Conservation (phyloP, 148 eudicot genomes). For the Diospyros kaki region DNA sequence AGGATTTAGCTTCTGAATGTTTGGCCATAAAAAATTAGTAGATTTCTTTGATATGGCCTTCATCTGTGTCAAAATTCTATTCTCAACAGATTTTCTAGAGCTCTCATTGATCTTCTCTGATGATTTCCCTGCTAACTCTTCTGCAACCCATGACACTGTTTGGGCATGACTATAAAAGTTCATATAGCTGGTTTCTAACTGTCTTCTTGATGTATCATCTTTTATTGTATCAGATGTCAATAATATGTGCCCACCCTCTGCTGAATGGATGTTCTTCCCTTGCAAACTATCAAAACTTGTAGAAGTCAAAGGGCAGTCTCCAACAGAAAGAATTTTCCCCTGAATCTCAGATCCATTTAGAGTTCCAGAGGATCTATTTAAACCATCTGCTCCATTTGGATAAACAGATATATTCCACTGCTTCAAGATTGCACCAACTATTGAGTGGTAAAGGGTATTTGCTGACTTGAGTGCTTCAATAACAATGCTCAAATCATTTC, state of each 20-base stretch:
- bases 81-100: slow-evolving; percentile 50
- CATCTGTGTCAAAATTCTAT: slow-evolving; percentile 57
- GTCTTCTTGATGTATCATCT: slow-evolving; percentile 17
- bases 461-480: slow-evolving; percentile 53
- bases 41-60: slow-evolving; percentile 57
- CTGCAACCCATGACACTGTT: slow-evolving; percentile 57
- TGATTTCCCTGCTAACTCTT: slow-evolving; percentile 57
- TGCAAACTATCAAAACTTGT: slow-evolving; percentile 22
- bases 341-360: slow-evolving; percentile 14
- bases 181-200: slow-evolving; percentile 31
- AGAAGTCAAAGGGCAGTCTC: slow-evolving; percentile 15
- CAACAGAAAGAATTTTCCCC: slow-evolving; percentile 18
- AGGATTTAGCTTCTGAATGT: slow-evolving; percentile 27
- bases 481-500: slow-evolving; percentile 54
- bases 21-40: slow-evolving; percentile 62
- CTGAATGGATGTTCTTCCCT: slow-evolving; percentile 32
- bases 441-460: slow-evolving; percentile 34
- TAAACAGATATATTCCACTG: slow-evolving; percentile 35
- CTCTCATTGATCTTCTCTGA: slow-evolving; percentile 41
- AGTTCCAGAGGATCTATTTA: slow-evolving; percentile 7
- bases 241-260: slow-evolving; percentile 14
- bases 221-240: slow-evolving; percentile 17
- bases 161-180: slow-evolving; percentile 75
- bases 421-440: slow-evolving; percentile 48
- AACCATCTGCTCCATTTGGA: slow-evolving; percentile 20